Conservation (phyloP, 176 grass and related monocot species). For the Puccinellia tenuiflora region DNA sequence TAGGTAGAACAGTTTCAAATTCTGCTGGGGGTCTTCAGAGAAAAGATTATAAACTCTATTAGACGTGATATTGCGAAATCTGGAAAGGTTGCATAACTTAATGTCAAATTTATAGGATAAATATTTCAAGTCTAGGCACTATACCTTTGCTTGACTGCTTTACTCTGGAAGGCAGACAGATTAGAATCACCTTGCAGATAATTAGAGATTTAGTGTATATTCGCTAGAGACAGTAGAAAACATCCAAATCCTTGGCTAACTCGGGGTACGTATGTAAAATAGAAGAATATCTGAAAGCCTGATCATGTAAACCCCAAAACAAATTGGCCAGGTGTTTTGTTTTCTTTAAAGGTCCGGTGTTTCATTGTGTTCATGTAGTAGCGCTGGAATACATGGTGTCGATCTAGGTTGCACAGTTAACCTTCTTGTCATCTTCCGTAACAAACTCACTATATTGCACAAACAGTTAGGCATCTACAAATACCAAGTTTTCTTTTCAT, state of each 20-base stretch:
- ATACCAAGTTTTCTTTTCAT: no score
- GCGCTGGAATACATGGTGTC: no score
- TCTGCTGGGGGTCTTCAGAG: background rate
- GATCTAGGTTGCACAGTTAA: no score
- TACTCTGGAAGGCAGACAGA: background rate
- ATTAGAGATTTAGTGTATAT: background rate
- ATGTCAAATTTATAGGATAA: background rate
- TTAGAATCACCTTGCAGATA: background rate
- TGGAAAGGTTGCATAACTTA: background rate
- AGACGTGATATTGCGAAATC: background rate
- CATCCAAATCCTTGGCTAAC: background rate
- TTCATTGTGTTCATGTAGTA: no score
- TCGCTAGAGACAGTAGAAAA: background rate
- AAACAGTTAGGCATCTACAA: no score
- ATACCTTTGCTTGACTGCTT: background rate
- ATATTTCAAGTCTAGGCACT: background rate
- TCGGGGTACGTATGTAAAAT: background rate
- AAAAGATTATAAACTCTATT: background rate
- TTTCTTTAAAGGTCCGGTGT: no score
- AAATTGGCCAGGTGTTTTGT: no score
- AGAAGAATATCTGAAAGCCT: background rate
- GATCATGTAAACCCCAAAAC: background rate
- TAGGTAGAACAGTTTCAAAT: background rate
- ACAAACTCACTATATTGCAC: no score
- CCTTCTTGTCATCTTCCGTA: no score